Evolutionary conservation across 768 basidiomycete species (phyloP).

Genomic region (Boletus tylopilopsis): DNA sequence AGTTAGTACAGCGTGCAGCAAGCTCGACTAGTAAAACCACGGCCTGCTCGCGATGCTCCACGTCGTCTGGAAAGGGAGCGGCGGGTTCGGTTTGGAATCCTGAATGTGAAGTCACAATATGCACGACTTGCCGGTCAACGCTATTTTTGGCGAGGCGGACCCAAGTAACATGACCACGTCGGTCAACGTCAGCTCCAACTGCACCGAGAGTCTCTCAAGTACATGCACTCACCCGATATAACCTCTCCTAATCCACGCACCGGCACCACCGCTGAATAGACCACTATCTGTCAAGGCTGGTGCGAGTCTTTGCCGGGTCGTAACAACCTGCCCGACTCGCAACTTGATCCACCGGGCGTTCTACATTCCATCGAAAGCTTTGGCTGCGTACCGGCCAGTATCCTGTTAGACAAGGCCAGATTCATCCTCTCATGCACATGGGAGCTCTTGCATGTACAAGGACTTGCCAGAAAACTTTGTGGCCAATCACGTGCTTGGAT

Average conservation of each 20-base stretch:
- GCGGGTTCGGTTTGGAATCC: slow-evolving; percentile 6
- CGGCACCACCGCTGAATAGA: neutral
- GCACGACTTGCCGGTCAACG: too few relatives aligned
- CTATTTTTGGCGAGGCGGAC: neutral
- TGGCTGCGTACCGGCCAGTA: neutral
- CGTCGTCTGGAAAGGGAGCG: neutral
- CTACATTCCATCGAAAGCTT: neutral
- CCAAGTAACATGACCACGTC: neutral
- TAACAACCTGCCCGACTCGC: neutral
- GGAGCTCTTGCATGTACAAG: too few relatives aligned
- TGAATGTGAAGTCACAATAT: neutral
- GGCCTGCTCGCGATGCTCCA: too few relatives aligned
- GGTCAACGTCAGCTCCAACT: neutral
- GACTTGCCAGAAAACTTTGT: too few relatives aligned
- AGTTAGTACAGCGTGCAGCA: slow-evolving; percentile 2
- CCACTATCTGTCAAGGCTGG: neutral
- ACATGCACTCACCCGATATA: neutral
- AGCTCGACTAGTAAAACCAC: neutral
- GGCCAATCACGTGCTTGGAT: too few relatives aligned
- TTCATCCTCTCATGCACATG: too few relatives aligned
- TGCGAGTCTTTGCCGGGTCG: neutral
- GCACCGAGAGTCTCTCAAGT: neutral
- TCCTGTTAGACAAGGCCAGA: neutral
- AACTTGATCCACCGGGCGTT: too few relatives aligned
- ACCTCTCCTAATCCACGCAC: neutral